These are phyloP conservation scores for Pouteria campechiana DNA, from an alignment of 179 eudicot genomes.

Conservation along the genomic window DNA sequence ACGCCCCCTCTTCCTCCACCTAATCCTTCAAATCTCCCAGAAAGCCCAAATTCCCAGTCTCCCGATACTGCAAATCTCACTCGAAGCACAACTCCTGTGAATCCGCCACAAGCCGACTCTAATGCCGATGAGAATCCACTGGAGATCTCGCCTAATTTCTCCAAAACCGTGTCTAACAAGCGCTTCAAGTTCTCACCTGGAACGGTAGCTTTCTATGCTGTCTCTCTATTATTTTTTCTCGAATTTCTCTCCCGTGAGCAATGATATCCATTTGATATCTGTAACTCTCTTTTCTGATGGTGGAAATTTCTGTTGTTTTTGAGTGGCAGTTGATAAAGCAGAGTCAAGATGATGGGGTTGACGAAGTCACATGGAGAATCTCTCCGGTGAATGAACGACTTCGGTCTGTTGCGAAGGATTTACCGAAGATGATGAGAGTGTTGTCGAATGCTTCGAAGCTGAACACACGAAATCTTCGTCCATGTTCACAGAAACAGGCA, in stretches of 20 bases:
- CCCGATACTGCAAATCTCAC: constrained; percentile 1
- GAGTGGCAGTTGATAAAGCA: constrained; percentile 62
- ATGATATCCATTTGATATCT: not conserved
- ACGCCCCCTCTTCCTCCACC: too few relatives aligned
- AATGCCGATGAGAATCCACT: constrained; percentile 17
- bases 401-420: constrained; percentile 53
- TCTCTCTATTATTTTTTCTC: not conserved
- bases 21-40: constrained; percentile 2
- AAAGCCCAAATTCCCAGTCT: constrained; percentile 5
- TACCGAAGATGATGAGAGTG: constrained; percentile 53
- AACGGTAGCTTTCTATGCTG: constrained; percentile 41
- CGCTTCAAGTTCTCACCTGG: constrained; percentile 94
- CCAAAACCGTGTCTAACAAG: constrained; percentile 34
- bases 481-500: constrained; percentile 35
- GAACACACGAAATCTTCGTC: constrained; percentile 40
- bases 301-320: not conserved
- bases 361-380: constrained; percentile 88
- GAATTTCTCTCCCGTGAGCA: not conserved
- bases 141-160: constrained; percentile 61
- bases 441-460: constrained; percentile 74
- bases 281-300: not conserved
- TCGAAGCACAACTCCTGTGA: constrained; percentile 27
- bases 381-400: constrained; percentile 87
- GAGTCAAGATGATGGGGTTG: constrained; percentile 94
- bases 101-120: constrained; percentile 15